These are phyloP conservation scores for Colletotrichum sp. DNA, from an alignment of 2,329 filamentous ascomycete species.

Conservation along the genomic window DNA sequence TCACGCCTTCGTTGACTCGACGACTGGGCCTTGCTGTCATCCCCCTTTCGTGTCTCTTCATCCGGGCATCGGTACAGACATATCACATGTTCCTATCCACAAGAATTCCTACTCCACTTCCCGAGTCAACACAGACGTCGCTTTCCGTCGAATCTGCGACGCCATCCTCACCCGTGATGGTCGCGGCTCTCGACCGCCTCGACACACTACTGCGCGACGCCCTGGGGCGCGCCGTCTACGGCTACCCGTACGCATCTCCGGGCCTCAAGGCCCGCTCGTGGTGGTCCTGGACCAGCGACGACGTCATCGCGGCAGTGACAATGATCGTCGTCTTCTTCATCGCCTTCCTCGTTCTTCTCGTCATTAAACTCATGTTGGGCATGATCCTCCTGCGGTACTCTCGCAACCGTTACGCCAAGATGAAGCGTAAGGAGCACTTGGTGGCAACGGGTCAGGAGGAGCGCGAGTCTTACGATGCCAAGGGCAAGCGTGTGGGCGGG, in stretches of 20 bases:
- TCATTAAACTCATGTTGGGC: conserved; percentile 84
- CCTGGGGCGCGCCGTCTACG: conserved; percentile 76
- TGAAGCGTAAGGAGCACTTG: conserved; percentile 73
- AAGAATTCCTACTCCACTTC: conserved; percentile 77
- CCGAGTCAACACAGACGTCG: conserved; percentile 69
- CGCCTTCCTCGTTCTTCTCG: conserved; percentile 82
- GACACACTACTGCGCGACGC: conserved; percentile 80
- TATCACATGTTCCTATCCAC: conserved; percentile 98
- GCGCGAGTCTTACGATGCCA: conserved; percentile 66
- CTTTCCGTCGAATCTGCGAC: conserved; percentile 67
- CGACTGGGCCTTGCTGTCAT: conserved; percentile 90
- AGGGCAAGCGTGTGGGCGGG: conserved; percentile 78
- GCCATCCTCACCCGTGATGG: conserved; percentile 74
- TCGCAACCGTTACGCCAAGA: conserved; percentile 77
- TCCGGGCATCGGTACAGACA: conserved; percentile 91
- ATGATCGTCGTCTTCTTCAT: conserved; percentile 87
- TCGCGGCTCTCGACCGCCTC: conserved; percentile 79
- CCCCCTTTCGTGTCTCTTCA: conserved; percentile 92
- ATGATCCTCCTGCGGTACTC: conserved; percentile 86
- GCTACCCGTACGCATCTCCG: conserved; percentile 50
- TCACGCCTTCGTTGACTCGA: conserved; percentile 86
- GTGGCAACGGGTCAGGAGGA: conserved; percentile 51
- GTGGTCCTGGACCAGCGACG: conserved; percentile 70
- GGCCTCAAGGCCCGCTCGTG: conserved; percentile 43
- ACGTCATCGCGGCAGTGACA: conserved; percentile 77